phyloP scores from a whole-genome alignment of 306 rosid species.

The Rubus parviflorus region DNA sequence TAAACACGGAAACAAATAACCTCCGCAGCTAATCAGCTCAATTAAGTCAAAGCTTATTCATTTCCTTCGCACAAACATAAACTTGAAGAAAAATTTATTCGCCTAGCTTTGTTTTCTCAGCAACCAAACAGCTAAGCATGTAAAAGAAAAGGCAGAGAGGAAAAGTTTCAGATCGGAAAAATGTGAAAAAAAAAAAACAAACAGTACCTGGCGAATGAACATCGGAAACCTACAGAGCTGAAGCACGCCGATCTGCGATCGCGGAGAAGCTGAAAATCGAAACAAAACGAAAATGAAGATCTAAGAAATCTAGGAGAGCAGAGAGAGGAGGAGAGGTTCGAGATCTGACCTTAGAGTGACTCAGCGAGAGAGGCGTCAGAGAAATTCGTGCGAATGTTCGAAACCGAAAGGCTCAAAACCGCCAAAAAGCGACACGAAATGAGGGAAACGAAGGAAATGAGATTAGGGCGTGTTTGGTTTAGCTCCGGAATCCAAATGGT shows the following conservation, averaged over 20 bases:
- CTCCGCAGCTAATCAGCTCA: not conserved
- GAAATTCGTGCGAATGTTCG: slow-evolving; percentile 49
- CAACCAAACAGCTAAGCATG: slow-evolving; percentile 29
- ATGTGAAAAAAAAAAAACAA: not conserved
- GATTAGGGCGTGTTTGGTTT: not conserved
- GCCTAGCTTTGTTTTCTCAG: slow-evolving; percentile 27
- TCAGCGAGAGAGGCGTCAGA: slow-evolving; percentile 21
- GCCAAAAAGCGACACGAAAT: slow-evolving; percentile 63
- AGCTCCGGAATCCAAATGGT: slow-evolving; percentile 38
- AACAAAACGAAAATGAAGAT: slow-evolving; percentile 14
- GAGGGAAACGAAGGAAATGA: slow-evolving; percentile 19
- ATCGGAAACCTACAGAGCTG: slow-evolving; percentile 31
- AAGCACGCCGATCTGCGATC: slow-evolving; percentile 35
- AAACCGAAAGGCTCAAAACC: slow-evolving; percentile 59
- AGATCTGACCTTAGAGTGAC: slow-evolving; percentile 47
- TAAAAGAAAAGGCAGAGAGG: not conserved
- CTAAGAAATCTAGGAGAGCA: slow-evolving; percentile 13
- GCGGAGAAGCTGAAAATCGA: not conserved
- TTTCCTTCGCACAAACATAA: not conserved
- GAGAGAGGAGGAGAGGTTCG: slow-evolving; percentile 4
- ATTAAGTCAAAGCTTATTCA: not conserved
- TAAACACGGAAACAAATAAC: not conserved
- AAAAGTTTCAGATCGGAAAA: not conserved
- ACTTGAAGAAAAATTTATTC: not conserved
- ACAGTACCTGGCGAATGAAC: slow-evolving; percentile 32